Percentiles rank a stretch among this genome's conserved stretches.
These are phyloP conservation scores for Papiliotrema nemorosa DNA, from an alignment of 1,284 basidiomycete species.

Conservation along the genomic window DNA sequence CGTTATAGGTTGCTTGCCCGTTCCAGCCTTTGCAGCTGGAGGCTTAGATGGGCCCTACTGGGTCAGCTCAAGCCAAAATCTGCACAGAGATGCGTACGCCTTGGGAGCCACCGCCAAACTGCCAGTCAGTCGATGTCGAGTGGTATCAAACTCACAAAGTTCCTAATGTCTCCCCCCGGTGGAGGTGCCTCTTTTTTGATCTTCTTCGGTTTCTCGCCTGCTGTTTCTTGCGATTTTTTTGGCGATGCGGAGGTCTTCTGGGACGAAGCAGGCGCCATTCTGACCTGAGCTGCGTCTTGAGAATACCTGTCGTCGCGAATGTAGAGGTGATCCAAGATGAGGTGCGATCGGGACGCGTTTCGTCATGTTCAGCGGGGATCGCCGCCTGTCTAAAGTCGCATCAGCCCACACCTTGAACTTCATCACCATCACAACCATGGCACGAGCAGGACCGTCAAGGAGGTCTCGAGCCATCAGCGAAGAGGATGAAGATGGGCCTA, in stretches of 20 bases:
- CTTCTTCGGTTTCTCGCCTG: constrained; percentile 9
- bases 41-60: constrained; percentile 9
- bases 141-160: constrained; percentile 19
- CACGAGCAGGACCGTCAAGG: background rate
- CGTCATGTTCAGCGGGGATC: constrained; percentile 2
- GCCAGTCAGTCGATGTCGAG: background rate
- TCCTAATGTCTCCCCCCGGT: constrained; percentile 23
- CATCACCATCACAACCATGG: too few relatives aligned
- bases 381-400: too few relatives aligned
- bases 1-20: constrained; percentile 33
- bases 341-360: background rate
- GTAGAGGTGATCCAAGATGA: background rate
- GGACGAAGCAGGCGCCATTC: constrained; percentile 14
- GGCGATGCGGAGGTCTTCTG: constrained; percentile 6
- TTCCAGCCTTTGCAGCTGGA: constrained; percentile 12
- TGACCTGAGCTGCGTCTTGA: background rate
- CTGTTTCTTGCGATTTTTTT: constrained; percentile 9
- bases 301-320: background rate
- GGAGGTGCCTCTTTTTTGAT: constrained; percentile 11
- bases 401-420: too few relatives aligned
- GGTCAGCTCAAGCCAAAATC: background rate
- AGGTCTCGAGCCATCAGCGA: background rate
- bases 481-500: constrained; percentile 4
- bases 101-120: constrained; percentile 14
- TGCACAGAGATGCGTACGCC: constrained; percentile 6